phyloP scores from a whole-genome alignment of 345 rosid genomes.

The Trapa incisa region DNA sequence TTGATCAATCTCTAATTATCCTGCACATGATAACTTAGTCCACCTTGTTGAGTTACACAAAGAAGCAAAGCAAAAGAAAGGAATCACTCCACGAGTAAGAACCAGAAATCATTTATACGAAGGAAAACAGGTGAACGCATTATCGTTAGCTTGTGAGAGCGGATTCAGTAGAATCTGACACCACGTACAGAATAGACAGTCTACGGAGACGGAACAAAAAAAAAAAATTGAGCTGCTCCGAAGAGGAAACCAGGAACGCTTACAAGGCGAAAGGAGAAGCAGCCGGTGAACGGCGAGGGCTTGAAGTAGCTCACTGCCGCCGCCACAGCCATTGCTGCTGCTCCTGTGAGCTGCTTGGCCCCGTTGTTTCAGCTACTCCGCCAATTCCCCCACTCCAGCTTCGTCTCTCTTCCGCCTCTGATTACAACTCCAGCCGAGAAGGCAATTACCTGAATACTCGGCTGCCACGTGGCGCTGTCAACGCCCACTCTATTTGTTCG shows the following conservation, averaged over 20 bases:
- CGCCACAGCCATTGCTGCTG: slow-evolving; percentile 7
- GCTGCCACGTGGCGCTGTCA: neutral
- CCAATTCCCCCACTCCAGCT: neutral
- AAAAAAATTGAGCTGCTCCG: neutral
- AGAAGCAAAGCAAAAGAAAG: no score
- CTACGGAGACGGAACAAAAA: neutral
- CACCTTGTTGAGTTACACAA: no score
- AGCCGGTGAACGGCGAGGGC: slow-evolving; percentile 12
- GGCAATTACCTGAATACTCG: neutral
- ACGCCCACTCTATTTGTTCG: neutral
- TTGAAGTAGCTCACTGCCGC: slow-evolving; percentile 9
- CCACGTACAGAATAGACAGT: neutral
- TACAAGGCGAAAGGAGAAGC: slow-evolving; percentile 8
- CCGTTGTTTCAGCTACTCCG: neutral
- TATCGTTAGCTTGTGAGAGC: neutral
- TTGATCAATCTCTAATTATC: no score
- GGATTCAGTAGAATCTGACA: neutral
- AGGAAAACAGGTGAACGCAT: neutral
- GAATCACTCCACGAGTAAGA: no score
- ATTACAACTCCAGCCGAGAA: neutral
- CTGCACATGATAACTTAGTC: no score
- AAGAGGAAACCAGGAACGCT: neutral
- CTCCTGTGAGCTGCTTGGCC: neutral
- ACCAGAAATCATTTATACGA: no score
- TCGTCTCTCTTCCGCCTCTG: neutral